Base-by-base conservation (phyloP, 306 rosid species). In the Vigna radiata region DNA sequence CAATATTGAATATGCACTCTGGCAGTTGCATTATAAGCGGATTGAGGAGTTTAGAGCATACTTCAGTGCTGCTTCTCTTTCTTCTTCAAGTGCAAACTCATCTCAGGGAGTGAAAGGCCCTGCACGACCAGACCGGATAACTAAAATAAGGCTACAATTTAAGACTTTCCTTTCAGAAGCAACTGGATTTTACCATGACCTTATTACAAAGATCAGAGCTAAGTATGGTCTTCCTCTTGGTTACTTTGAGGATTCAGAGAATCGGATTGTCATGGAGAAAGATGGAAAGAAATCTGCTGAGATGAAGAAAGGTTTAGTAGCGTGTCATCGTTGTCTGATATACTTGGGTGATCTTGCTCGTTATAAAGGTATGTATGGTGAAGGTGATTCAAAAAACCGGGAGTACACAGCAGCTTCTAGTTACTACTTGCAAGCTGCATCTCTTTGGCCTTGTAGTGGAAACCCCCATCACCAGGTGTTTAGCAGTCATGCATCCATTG, bases 291-390 rank as follows among this genome's bases (percentile, higher is more conserved):
- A 90, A 84, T 91, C 82, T 84, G 69, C 89, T 59, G 98, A 85
- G 75, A 84, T 91, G 86, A 93, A 89, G 86, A 88, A 86, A 85
- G 97, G 96, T 50, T 84, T 94, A 72, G 59, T 94, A 59, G 91
- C 97, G 17, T 91, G 98, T 71, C 94, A 94, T 73, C 97, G 94
- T 47, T 91, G 97, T 84, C 82, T 91, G 84, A 94, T 94, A 80
- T 94, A 94, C 78, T 83, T 94, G 86, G 98, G 98, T 54, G 98
- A 94, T 86, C 97, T 94, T 79, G 98, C 97, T 72, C 98, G 98
- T 62, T 94, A 94, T 84, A 94, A 94, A 87, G 94, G 93, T 65
- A 76, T 86, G 82, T 94, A 94, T 59, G 98, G 98, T 54, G 98
- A 94, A 60, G 92, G 87, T n/a, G 97, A 91, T 79, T 90, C 97